Base-by-base conservation (phyloP, 768 basidiomycete genomes). In the Leucosporidium creatinivorum region DNA sequence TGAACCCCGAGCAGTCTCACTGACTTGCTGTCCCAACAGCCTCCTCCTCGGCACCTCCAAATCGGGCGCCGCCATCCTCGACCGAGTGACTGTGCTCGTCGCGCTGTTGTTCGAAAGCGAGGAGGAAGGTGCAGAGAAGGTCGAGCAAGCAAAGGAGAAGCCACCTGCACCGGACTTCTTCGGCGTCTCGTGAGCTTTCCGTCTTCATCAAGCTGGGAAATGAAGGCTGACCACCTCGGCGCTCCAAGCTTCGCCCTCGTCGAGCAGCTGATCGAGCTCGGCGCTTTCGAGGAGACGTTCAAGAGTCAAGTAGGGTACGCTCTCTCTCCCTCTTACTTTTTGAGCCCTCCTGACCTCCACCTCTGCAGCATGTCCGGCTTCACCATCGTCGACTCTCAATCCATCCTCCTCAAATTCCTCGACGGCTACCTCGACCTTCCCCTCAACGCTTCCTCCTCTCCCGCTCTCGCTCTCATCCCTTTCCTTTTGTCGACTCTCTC, bases 341-440 rank as follows among this genome's bases (percentile, higher is more conserved):
- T 0, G 1, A 36, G 1, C 15, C 51, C 1, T 21, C 1, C 44
- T 61, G 3, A 55, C 39, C 15, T 21, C 5, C 26, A 2, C 48
- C 33, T 8, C 26, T 25, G 13, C 58, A 71, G 70, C 13, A 55
- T 65, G 48, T 57, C 65, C 13, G 71, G 52, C 7, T 69, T 61
- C 55, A 19, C 30, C 25, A 54, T 66, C 36, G 59, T 51, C 8
- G 56, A 62, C 4, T 33, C 71, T 0, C 64, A 66, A 36, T 56
- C 69, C 39, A 58, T 60, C 30, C 52, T 72, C 18, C 71, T 72
- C 71, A 72, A 72, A 31, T 67, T 66, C 51, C 65, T 69, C 39
- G 71, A 72, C 56, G 71, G 67, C 15, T 57, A 66, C 61, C 62
- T 72, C 19, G 59, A 68, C 4, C 39, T 31, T 15, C 18, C 63